A percentile compares a stretch with the other conserved stretches of the same genome.
These are phyloP conservation scores for Hypoxylon perforatum DNA, from an alignment of 495 filamentous ascomycete species.

Conservation along the genomic window DNA sequence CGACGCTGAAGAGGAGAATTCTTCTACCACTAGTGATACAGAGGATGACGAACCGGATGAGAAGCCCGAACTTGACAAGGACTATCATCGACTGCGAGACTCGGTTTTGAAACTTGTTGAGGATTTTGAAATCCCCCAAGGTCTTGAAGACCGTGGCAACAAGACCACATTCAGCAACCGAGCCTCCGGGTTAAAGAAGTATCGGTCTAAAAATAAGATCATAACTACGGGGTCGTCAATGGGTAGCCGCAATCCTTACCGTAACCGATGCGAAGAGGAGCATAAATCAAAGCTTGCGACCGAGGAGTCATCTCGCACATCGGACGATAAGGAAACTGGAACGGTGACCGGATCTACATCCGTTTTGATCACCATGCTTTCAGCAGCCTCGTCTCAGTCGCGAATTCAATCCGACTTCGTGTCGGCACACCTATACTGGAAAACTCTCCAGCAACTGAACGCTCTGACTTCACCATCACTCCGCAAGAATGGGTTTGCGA, in stretches of 20 bases:
- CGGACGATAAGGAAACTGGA: conserved; percentile 48
- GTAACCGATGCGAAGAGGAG: conserved; percentile 54
- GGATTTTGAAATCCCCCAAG: conserved; percentile 79
- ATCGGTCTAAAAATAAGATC: conserved; percentile 61
- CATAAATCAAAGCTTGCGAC: conserved; percentile 44
- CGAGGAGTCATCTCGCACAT: conserved; percentile 42
- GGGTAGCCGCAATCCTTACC: conserved; percentile 67
- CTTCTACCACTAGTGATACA: conserved; percentile 70
- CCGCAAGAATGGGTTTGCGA: conserved; percentile 71
- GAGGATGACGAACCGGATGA: conserved; percentile 71
- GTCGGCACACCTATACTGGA: conserved; percentile 75
- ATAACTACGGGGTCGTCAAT: conserved; percentile 59
- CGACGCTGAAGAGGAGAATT: conserved; percentile 71
- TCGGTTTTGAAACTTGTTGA: conserved; percentile 84
- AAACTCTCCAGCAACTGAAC: conserved; percentile 71
- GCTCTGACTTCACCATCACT: conserved; percentile 71
- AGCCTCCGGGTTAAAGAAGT: conserved; percentile 63
- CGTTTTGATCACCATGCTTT: conserved; percentile 73
- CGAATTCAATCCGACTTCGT: conserved; percentile 76
- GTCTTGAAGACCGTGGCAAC: conserved; percentile 61
- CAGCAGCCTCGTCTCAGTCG: conserved; percentile 73
- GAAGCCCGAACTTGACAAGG: conserved; percentile 76
- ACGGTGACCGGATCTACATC: conserved; percentile 54
- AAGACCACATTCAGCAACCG: conserved; percentile 73
- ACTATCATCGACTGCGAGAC: conserved; percentile 84